Conservation (phyloP, 2,329 filamentous ascomycete species). For the Stagonosporopsis rhizophila region DNA sequence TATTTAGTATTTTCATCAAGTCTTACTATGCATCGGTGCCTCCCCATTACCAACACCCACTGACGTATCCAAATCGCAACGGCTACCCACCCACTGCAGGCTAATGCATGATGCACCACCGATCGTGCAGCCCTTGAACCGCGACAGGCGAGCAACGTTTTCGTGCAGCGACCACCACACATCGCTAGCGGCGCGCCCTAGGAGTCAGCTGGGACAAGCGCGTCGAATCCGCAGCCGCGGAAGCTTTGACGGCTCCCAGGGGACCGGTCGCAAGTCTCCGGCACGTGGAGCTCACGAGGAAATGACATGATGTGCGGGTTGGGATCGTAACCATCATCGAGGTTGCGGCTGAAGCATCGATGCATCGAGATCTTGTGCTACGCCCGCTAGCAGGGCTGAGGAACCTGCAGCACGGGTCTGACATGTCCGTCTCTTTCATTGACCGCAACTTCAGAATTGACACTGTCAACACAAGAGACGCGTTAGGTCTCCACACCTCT, state of each 20-base stretch:
- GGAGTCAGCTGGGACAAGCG: conserved; percentile 18
- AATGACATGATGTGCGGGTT: conserved; percentile 8
- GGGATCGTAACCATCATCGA: conserved; percentile 2
- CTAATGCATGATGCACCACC: conserved; percentile 11
- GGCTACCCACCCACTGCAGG: not conserved
- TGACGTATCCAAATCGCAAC: not conserved
- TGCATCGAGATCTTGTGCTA: conserved; percentile 4
- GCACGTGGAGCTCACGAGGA: conserved; percentile 14
- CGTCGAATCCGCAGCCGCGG: conserved; percentile 12
- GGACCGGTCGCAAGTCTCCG: not conserved
- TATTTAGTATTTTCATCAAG: conserved; percentile 7
- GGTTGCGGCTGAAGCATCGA: conserved; percentile 13
- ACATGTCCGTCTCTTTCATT: not conserved
- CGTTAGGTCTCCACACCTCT: not conserved
- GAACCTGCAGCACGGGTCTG: not conserved
- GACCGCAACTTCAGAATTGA: not conserved
- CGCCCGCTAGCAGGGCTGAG: conserved; percentile 5
- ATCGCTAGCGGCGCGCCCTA: conserved; percentile 8
- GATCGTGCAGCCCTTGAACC: conserved; percentile 7
- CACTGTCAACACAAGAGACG: not conserved
- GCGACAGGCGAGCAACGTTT: conserved; percentile 16
- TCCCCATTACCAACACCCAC: not conserved
- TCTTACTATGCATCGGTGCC: not conserved
- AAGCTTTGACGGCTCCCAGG: conserved; percentile 4
- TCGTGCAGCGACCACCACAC: conserved; percentile 8